Percentiles rank a stretch among this genome's conserved stretches.
These are phyloP conservation scores for Crithidia acanthocephali DNA, from an alignment of 208 protist species.

Conservation along the genomic window DNA sequence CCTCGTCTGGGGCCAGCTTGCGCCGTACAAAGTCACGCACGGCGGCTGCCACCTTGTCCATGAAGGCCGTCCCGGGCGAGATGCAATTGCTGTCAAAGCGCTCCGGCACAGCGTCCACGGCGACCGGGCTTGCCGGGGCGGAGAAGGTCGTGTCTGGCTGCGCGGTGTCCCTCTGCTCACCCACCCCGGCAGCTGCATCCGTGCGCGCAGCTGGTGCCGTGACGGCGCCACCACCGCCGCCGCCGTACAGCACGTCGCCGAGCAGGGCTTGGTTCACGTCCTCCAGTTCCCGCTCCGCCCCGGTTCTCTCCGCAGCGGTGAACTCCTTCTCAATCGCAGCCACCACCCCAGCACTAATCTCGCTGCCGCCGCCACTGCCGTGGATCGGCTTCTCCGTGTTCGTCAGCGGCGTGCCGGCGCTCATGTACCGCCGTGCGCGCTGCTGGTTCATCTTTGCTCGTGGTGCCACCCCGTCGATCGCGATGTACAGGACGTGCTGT, in stretches of 20 bases:
- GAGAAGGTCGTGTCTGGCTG: neutral
- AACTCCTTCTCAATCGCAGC: constrained; percentile 57
- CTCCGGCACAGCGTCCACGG: neutral
- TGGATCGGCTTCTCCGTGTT: constrained; percentile 23
- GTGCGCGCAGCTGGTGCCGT: neutral
- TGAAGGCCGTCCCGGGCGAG: constrained; percentile 99
- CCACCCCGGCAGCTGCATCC: no score
- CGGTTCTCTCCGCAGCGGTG: constrained; percentile 40
- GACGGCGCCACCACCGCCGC: neutral
- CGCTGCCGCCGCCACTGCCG: neutral
- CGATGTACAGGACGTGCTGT: constrained; percentile 96
- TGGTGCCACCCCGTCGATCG: constrained; percentile 98
- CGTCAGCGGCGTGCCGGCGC: constrained; percentile 35
- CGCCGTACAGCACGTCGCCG: constrained; percentile 64
- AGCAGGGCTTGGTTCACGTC: constrained; percentile 46
- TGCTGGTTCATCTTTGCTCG: constrained; percentile 99
- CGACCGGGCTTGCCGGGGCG: neutral
- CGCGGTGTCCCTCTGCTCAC: neutral
- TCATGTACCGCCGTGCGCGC: constrained; percentile 92
- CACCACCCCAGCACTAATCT: constrained; percentile 26
- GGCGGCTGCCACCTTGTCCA: constrained; percentile 90
- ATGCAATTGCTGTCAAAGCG: constrained; percentile 98
- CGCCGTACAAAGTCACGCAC: constrained; percentile 79
- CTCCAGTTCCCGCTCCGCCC: constrained; percentile 53
- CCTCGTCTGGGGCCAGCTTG: constrained; percentile 49